phyloP scores from a whole-genome alignment of 257 asterid genomes.

The Petunia axillaris region DNA sequence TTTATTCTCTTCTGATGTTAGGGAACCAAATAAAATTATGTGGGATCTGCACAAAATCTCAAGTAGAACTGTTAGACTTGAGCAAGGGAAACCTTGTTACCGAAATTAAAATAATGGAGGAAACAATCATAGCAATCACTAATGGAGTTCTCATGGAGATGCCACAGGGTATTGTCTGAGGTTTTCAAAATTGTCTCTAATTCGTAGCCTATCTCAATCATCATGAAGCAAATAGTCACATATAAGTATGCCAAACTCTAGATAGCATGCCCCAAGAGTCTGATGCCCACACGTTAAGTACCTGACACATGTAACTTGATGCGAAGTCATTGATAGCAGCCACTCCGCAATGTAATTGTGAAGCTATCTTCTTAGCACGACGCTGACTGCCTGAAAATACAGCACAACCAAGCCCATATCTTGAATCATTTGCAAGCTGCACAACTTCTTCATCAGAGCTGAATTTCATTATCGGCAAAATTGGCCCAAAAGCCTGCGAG shows the following conservation, averaged over 20 bases:
- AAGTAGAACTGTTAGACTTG: neutral
- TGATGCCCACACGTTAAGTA: constrained; percentile 30
- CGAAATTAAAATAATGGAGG: neutral
- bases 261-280: neutral
- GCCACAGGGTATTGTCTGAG: constrained; percentile 16
- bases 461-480: constrained; percentile 93
- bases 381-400: constrained; percentile 95
- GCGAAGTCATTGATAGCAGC: constrained; percentile 95
- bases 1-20: neutral
- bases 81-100: neutral
- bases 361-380: constrained; percentile 79
- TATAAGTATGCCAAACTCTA: constrained; percentile 5
- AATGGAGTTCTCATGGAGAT: neutral
- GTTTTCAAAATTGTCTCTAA: constrained; percentile 1
- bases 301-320: constrained; percentile 97
- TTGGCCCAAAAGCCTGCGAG: constrained; percentile 95
- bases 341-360: constrained; percentile 84
- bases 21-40: neutral
- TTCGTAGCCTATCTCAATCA: neutral
- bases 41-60: constrained; percentile 2
- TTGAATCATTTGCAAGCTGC: constrained; percentile 89
- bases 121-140: neutral
- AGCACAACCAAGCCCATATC: constrained; percentile 97
- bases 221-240: constrained; percentile 1
- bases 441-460: constrained; percentile 88